Evolutionary conservation across 345 rosid species (phyloP).

Genomic region (Erysimum cheiranthoides): DNA sequence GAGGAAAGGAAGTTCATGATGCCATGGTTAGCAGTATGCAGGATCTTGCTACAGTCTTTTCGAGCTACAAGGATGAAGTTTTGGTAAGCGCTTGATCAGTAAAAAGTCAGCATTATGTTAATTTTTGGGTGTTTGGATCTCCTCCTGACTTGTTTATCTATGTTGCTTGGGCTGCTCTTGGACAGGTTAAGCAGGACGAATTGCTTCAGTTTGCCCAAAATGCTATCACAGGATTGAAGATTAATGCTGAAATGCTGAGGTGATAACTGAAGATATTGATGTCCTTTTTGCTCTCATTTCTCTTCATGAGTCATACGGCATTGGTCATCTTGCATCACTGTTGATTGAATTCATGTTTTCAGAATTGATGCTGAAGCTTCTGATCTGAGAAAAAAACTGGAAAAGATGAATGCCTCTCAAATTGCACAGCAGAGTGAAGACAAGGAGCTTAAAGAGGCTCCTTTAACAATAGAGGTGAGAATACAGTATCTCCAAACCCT

Average conservation of each 20-base stretch:
- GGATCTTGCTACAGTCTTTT: constrained; percentile 81
- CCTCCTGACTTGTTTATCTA: constrained; percentile 19
- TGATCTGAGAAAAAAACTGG: constrained; percentile 69
- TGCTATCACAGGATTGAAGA: constrained; percentile 87
- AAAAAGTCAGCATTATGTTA: constrained; percentile 1
- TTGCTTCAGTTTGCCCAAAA: constrained; percentile 91
- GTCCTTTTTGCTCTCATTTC: constrained; percentile 30
- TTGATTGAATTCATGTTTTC: constrained; percentile 43
- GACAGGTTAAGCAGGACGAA: constrained; percentile 94
- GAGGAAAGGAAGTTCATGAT: constrained; percentile 95
- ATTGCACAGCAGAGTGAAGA: constrained; percentile 53
- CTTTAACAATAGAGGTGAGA: constrained; percentile 72
- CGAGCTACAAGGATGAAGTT: constrained; percentile 91
- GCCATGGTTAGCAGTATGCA: constrained; percentile 95
- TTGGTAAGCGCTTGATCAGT: constrained; percentile 61
- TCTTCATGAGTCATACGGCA: constrained; percentile 13
- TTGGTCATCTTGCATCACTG: constrained; percentile 28
- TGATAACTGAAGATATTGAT: constrained; percentile 41
- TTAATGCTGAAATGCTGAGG: constrained; percentile 79
- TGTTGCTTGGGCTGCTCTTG: constrained; percentile 27
- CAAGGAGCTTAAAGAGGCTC: constrained; percentile 52
- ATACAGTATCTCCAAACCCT: constrained; percentile 14
- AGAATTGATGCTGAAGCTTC: constrained; percentile 85
- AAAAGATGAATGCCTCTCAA: constrained; percentile 50
- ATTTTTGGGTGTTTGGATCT: constrained; percentile 28